These are phyloP conservation scores for Leccinum uliginosum DNA, from an alignment of 768 basidiomycete genomes.

Conservation along the genomic window DNA sequence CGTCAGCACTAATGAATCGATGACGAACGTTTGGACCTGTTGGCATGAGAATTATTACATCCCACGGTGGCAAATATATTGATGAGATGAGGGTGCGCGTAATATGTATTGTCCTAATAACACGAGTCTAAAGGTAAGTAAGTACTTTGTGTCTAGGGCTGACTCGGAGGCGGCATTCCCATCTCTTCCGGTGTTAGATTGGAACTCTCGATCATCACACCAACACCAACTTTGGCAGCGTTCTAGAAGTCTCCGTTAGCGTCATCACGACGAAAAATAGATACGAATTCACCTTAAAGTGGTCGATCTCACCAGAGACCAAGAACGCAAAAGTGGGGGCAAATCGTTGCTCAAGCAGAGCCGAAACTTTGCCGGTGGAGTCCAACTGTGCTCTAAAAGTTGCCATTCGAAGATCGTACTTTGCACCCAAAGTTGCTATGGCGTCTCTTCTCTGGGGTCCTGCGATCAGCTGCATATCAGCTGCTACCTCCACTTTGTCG, in stretches of 20 bases:
- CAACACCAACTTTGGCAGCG: slow-evolving; percentile 90
- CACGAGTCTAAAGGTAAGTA: slow-evolving; percentile 27
- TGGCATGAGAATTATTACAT: not conserved
- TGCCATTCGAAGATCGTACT: slow-evolving; percentile 92
- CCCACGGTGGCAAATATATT: slow-evolving; percentile 16
- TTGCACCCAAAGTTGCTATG: slow-evolving; percentile 89
- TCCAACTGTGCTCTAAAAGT: slow-evolving; percentile 95
- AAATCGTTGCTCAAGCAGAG: slow-evolving; percentile 92
- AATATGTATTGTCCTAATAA: slow-evolving; percentile 16
- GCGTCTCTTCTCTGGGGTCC: slow-evolving; percentile 83
- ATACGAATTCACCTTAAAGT: slow-evolving; percentile 74
- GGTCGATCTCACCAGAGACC: slow-evolving; percentile 96
- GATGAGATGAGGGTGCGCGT: slow-evolving; percentile 16
- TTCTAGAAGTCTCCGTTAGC: slow-evolving; percentile 47
- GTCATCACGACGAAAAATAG: not conserved
- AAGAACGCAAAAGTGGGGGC: slow-evolving; percentile 93
- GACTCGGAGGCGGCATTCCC: slow-evolving; percentile 57
- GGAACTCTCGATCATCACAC: slow-evolving; percentile 95
- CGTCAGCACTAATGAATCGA: not conserved
- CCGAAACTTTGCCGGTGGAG: slow-evolving; percentile 92
- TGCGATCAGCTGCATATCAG: slow-evolving; percentile 82
- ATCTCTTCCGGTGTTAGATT: slow-evolving; percentile 81
- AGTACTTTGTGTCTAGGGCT: slow-evolving; percentile 35
- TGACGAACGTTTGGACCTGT: not conserved
- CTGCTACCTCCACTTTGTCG: slow-evolving; percentile 96